Evolutionary conservation across 768 basidiomycete genomes (phyloP).

Genomic region (Auricularia heimuer): DNA sequence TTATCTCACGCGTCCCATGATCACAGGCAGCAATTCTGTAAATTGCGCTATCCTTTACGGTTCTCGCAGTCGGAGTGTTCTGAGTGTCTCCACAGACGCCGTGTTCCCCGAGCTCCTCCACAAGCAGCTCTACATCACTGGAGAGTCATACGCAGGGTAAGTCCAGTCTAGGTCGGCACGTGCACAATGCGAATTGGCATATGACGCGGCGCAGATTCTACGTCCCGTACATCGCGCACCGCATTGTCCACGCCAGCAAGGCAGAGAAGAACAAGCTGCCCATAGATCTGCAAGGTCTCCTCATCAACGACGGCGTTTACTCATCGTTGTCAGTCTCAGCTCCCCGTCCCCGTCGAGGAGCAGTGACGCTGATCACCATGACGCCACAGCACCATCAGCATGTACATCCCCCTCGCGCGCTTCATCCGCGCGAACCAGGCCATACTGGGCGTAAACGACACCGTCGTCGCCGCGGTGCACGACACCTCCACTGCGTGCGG

Average conservation of each 20-base stretch:
- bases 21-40: slow-evolving; percentile 3
- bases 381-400: not conserved
- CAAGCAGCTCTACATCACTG: slow-evolving; percentile 8
- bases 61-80: not conserved
- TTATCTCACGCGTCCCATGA: too few relatives aligned
- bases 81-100: not conserved
- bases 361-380: not conserved
- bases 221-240: slow-evolving; percentile 11
- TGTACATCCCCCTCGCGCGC: too few relatives aligned
- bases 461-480: not conserved
- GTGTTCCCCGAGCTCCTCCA: slow-evolving; percentile 8
- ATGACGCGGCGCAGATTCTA: slow-evolving; percentile 1
- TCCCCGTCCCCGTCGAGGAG: too few relatives aligned
- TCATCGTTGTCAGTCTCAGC: slow-evolving; percentile 5
- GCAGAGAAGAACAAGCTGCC: slow-evolving; percentile 5
- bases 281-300: slow-evolving; percentile 6
- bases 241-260: slow-evolving; percentile 7
- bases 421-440: not conserved
- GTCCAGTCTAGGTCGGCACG: not conserved
- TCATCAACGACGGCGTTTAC: slow-evolving; percentile 13
- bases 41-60: not conserved
- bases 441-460: not conserved
- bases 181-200: not conserved
- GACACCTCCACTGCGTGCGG: not conserved
- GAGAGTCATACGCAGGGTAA: slow-evolving; percentile 6